A percentile compares a stretch with the other conserved stretches of the same genome.
Conservation (phyloP, 768 basidiomycete species). For the Russula emetica region DNA sequence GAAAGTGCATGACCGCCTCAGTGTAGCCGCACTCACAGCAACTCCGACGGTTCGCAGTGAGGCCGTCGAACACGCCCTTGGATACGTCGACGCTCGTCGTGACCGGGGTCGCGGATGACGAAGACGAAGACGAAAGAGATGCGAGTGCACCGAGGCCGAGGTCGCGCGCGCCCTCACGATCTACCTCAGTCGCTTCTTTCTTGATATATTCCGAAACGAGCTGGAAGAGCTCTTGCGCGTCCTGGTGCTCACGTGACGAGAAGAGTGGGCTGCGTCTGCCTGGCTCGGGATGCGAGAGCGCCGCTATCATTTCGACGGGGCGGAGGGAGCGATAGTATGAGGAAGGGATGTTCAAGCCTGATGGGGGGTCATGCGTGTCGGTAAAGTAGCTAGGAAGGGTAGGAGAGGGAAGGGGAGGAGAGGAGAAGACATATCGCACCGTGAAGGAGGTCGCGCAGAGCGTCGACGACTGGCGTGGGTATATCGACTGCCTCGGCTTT, state of each 20-base stretch:
- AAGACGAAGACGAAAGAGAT: constrained; percentile 20
- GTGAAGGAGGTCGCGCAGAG: constrained; percentile 64
- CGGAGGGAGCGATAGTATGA: constrained; percentile 58
- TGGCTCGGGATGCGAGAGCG: constrained; percentile 52
- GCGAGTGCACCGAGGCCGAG: constrained; percentile 63
- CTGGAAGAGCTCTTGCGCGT: constrained; percentile 97
- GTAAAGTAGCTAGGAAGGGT: neutral
- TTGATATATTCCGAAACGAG: constrained; percentile 87
- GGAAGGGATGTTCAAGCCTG: constrained; percentile 64
- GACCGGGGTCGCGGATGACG: constrained; percentile 26
- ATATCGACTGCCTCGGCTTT: constrained; percentile 78
- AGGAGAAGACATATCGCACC: constrained; percentile 39
- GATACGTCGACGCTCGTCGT: constrained; percentile 38
- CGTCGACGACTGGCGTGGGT: constrained; percentile 81
- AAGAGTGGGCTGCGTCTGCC: constrained; percentile 63
- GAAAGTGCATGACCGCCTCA: constrained; percentile 89
- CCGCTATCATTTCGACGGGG: constrained; percentile 66
- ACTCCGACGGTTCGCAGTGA: constrained; percentile 85
- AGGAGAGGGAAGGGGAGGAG: constrained; percentile 24
- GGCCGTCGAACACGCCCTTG: constrained; percentile 80
- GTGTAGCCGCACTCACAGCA: constrained; percentile 90
- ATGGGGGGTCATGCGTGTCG: neutral
- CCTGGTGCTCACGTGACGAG: constrained; percentile 91
- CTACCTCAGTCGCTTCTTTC: constrained; percentile 72
- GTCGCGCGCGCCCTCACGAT: constrained; percentile 64